Evolutionary conservation across 495 filamentous ascomycete species (phyloP), one percentile per base, ranked within the genome.

Genomic region (Annulohypoxylon stygium): DNA sequence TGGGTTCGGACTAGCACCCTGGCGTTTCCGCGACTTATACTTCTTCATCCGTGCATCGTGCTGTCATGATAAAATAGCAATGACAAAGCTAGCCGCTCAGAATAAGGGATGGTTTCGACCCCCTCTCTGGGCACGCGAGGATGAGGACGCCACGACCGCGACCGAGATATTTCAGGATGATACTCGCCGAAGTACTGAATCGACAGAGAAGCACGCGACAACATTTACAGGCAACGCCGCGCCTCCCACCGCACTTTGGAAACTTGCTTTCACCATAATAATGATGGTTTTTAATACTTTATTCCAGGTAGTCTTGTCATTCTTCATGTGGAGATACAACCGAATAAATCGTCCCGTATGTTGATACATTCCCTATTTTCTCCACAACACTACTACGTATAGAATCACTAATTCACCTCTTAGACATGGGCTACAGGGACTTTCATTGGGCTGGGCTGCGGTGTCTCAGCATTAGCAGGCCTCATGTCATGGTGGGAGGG

Each of bases 21-120:
- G 94, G 94, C 85, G 93, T 12, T 91, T 96, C 73, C 86, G 93
- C 0, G 94, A 97, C 75, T 80, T 91, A 10, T 96, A 89, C 74
- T 91, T 88, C 73, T 83, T 92, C 23, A 51, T 65, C 7, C 68
- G 68, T 4, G 68, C 43, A 18, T 9, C 36, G 7, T 16, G 26
- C 3, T 7, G 58, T 18, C 51, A 23, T 25, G 83, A 85, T 3
- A 67, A 81, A 36, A 69, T 76, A 39, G 69, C 73, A 5, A 76
- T 76, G 73, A 1, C 14, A 20, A 63, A 47, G 53, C 36, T 76
- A 9, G 48, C 62, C 5, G n/a, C 47, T 30, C 73, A 71, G 18
- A 71, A 71, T 50, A 71, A 65, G 26, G 68, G 50, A 3, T 71
- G 68, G 68, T 71, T 71, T 26, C 68, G 68, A 3, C 68, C 68